A percentile compares a stretch with the other conserved stretches of the same genome.
phyloP scores from a whole-genome alignment of 352 stramenopile species.

The Pythium folliculosum region DNA sequence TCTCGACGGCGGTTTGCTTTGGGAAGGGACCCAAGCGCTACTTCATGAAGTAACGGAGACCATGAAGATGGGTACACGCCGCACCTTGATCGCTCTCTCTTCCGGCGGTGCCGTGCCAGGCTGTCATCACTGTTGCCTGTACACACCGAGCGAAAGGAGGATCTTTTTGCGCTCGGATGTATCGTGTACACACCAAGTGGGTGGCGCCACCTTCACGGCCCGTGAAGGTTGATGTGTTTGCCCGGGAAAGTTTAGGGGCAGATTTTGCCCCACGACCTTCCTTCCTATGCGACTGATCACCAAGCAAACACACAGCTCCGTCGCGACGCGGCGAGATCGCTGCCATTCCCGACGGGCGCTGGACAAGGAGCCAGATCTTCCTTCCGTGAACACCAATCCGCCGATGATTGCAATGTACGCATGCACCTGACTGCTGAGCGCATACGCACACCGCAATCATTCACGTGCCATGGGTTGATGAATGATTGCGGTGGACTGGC shows the following conservation, averaged over 20 bases:
- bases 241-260: too few relatives aligned
- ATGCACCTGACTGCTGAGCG: not conserved
- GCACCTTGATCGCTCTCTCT: too few relatives aligned
- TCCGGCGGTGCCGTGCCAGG: not conserved
- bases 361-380: not conserved
- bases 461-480: not conserved
- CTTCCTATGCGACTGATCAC: too few relatives aligned
- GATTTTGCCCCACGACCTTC: too few relatives aligned
- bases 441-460: not conserved
- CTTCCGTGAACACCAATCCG: not conserved
- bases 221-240: too few relatives aligned
- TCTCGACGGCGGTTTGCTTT: not conserved
- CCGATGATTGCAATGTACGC: too few relatives aligned
- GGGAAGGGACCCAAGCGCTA: not conserved
- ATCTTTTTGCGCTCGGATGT: not conserved
- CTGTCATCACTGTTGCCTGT: not conserved
- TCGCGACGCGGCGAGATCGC: too few relatives aligned
- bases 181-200: not conserved
- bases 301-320: too few relatives aligned
- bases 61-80: not conserved
- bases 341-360: too few relatives aligned
- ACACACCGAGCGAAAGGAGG: too few relatives aligned
- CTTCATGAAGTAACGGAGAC: conserved; percentile 10
- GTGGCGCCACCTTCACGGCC: not conserved
- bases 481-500: not conserved